These are phyloP conservation scores for Magnolia officinalis DNA, from an alignment of 164 flowering plant species.

Conservation along the genomic window DNA sequence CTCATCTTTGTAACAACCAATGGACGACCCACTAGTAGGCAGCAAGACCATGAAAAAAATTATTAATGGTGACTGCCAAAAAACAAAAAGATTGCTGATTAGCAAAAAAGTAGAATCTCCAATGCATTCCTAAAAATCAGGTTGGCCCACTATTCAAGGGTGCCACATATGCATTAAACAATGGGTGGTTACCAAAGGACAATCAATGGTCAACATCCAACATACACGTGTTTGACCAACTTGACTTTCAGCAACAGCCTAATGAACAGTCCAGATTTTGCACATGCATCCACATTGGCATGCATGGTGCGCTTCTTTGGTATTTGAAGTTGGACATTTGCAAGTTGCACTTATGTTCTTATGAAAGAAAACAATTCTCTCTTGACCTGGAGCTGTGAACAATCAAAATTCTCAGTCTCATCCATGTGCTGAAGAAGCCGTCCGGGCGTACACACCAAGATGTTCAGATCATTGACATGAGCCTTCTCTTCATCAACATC, in stretches of 20 bases:
- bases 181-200: too few species aligned
- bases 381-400: slow-evolving; percentile 90
- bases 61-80: background rate
- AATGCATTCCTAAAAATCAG: too few species aligned
- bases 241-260: background rate
- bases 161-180: too few species aligned
- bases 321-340: too few species aligned
- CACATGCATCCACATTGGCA: too few species aligned
- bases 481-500: slow-evolving; percentile 81
- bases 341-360: too few species aligned
- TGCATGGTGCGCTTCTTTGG: background rate
- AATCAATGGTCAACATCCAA: too few species aligned
- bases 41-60: background rate
- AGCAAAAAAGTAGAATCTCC: too few species aligned
- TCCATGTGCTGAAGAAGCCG: slow-evolving; percentile 99
- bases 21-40: background rate
- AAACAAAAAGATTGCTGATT: background rate
- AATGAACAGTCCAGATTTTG: background rate
- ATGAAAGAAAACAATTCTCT: slow-evolving; percentile 2
- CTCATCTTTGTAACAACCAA: background rate
- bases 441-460: slow-evolving; percentile 93
- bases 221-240: too few species aligned
- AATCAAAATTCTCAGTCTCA: slow-evolving; percentile 90
- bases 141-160: too few species aligned
- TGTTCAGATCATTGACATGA: slow-evolving; percentile 65